Percentiles rank a stretch among this genome's conserved stretches.
Evolutionary conservation across 805 yeast genomes (phyloP).

Genomic region (Kodamaea jinghongensis): DNA sequence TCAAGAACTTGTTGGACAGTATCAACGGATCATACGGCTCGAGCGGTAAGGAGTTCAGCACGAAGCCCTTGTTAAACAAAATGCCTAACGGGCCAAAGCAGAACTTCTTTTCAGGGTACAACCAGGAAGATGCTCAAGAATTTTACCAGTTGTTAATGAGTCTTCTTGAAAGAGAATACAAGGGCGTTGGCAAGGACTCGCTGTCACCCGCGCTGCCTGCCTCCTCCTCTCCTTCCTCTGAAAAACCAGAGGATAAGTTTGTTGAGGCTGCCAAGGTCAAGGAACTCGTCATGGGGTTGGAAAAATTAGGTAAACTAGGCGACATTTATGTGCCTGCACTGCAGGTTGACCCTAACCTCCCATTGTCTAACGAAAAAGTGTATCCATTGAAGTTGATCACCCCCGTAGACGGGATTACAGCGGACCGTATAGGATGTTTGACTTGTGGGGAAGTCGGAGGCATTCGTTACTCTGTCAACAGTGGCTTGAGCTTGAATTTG

Average conservation of each 20-base stretch:
- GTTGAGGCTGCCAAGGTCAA: constrained; percentile 21
- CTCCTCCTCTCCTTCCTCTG: constrained; percentile 10
- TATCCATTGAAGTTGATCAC: constrained; percentile 63
- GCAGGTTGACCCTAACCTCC: constrained; percentile 71
- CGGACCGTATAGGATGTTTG: constrained; percentile 87
- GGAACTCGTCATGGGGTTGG: constrained; percentile 35
- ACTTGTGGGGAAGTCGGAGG: constrained; percentile 95
- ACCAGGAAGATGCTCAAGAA: constrained; percentile 96
- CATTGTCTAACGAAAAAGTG: constrained; percentile 40
- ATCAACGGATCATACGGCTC: constrained; percentile 56
- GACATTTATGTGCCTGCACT: constrained; percentile 67
- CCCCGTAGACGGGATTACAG: constrained; percentile 88
- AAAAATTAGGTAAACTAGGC: constrained; percentile 57
- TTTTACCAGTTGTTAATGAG: constrained; percentile 79
- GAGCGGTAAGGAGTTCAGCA: constrained; percentile 58
- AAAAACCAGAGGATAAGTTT: constrained; percentile 15
- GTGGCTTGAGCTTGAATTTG: constrained; percentile 69
- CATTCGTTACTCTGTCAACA: constrained; percentile 72
- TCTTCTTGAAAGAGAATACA: constrained; percentile 59
- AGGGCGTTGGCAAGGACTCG: constrained; percentile 17
- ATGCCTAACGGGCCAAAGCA: constrained; percentile 80
- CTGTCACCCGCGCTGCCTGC: not conserved
- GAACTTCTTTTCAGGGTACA: constrained; percentile 76
- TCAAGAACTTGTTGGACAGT: constrained; percentile 50
- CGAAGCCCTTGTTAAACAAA: constrained; percentile 56